Conservation (phyloP, 345 rosid genomes). For the Erodium maritimum region DNA sequence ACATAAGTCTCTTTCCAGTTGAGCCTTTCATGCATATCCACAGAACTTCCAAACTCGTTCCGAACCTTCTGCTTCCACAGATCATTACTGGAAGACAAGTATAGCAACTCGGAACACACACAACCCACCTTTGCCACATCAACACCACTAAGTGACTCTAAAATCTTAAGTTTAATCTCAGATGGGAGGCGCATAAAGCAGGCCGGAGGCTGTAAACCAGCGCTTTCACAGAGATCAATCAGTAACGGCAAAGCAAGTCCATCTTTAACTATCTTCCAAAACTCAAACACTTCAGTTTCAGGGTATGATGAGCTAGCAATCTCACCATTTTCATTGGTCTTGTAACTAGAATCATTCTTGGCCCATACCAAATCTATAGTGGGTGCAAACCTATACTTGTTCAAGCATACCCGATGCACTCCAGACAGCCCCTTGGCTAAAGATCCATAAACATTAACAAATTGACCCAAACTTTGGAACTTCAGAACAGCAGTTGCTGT, state of each 20-base stretch:
- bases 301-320: constrained; percentile 2
- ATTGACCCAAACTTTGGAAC: constrained; percentile 36
- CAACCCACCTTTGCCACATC: constrained; percentile 41
- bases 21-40: neutral
- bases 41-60: constrained; percentile 27
- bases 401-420: constrained; percentile 28
- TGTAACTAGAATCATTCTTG: constrained; percentile 9
- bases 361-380: constrained; percentile 23
- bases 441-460: constrained; percentile 46
- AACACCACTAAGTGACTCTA: constrained; percentile 43
- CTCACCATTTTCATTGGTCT: constrained; percentile 10
- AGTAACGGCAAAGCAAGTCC: constrained; percentile 48
- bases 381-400: constrained; percentile 32
- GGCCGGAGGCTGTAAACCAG: constrained; percentile 39
- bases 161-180: constrained; percentile 53
- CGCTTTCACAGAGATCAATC: constrained; percentile 42
- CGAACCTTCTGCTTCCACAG: constrained; percentile 47
- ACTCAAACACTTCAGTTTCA: constrained; percentile 36
- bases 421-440: constrained; percentile 20
- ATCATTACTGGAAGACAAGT: constrained; percentile 36
- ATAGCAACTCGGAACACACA: constrained; percentile 33
- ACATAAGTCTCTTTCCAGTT: constrained; percentile 41
- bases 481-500: constrained; percentile 28
- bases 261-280: constrained; percentile 71
- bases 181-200: constrained; percentile 51